Base-by-base conservation (phyloP, 2,329 filamentous ascomycete species). In the Diaporthe ampelina region DNA sequence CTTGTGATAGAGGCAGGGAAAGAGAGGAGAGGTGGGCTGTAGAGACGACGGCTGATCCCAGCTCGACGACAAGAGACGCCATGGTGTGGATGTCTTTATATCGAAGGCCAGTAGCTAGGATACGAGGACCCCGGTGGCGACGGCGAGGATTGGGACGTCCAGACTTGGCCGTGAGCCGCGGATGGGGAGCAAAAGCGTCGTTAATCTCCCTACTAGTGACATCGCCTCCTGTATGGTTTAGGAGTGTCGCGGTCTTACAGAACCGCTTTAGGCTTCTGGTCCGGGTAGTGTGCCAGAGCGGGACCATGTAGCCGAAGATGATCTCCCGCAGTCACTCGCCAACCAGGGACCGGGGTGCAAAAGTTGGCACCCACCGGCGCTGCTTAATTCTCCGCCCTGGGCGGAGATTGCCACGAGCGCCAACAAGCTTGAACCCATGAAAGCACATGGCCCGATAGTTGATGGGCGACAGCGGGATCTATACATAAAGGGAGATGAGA, bases 301-400 rank as follows among this genome's bases (percentile, higher is more conserved):
- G 45, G 29, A 48, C 32, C 45, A 52, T 67, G 45, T n/a, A 52
- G 29, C 45, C 63, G 63, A 67, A 67, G 63, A 52, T 52, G 63
- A 67, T 67, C 63, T 67, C 63, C 63, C 63, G 63, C 45, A 2
- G 45, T 37, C n/a, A 21, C 45, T 52, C 45, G 29, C 45, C 63
- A 2, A 37, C 61, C 63, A 67, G 63, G 45, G 63, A 37, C 45
- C 45, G 61, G 61, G 61, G 61, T 67, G 29, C 29, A 37, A 24
- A 50, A 52, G 61, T 8, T 67, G 61, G 29, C 61, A 52, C 40
- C 63, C 45, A 67, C 45, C 63, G 29, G 29, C 45, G 32, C 45
- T 67, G 63, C 45, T 67, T 67, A 67, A 67, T 52, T 67, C 63
- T 67, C 61, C 29, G 63, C 63, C 29, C 63, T 67, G 63, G 21